Evolutionary conservation across 2,329 filamentous ascomycete genomes (phyloP).

Genomic region (Cladophialophora chaetospira): DNA sequence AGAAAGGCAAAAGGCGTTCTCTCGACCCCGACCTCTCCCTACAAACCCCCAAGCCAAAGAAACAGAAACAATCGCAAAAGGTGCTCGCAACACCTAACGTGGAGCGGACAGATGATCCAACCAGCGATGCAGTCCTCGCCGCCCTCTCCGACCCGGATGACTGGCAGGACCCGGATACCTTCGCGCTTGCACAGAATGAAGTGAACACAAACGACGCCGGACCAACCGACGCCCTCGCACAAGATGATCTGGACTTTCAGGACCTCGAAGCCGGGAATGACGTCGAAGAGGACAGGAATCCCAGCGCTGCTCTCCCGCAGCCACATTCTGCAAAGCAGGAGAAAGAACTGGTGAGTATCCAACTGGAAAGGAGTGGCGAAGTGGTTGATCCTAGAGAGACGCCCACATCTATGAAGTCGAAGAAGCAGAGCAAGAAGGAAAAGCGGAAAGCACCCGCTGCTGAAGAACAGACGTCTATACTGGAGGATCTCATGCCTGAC

Average conservation of each 20-base stretch:
- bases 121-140: not conserved
- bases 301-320: conserved; percentile 37
- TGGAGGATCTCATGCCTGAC: no score
- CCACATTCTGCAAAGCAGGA: conserved; percentile 39
- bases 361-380: conserved; percentile 38
- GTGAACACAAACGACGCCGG: not conserved
- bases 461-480: no score
- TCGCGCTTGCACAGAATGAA: conserved; percentile 22
- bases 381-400: conserved; percentile 6
- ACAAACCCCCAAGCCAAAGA: not conserved
- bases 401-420: no score
- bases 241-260: not conserved
- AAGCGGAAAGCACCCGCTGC: not conserved
- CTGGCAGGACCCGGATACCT: conserved; percentile 32
- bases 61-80: conserved; percentile 2
- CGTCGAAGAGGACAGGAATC: conserved; percentile 15
- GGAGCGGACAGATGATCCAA: not conserved
- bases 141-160: conserved; percentile 5
- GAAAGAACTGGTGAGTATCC: conserved; percentile 39
- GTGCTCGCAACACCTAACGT: conserved; percentile 2
- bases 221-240: not conserved
- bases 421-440: not conserved
- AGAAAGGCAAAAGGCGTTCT: not conserved
- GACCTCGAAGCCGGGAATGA: conserved; percentile 6
- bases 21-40: not conserved